Conservation (phyloP, 2,329 filamentous ascomycete genomes). For the Ascochyta rabiei region DNA sequence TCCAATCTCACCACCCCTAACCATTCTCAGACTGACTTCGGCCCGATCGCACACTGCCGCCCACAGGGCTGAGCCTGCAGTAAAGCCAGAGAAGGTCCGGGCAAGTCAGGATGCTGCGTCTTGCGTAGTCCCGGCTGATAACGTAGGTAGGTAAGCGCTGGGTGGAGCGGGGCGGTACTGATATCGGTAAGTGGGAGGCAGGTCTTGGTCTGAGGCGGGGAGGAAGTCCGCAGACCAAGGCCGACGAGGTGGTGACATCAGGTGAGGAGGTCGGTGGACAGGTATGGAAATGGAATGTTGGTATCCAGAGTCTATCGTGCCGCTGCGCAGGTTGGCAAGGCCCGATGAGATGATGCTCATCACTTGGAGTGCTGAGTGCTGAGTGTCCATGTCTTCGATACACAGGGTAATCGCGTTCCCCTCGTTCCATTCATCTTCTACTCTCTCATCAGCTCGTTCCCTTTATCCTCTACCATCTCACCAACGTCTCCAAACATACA, state of each 20-base stretch:
- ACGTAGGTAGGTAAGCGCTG: background rate
- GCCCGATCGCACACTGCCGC: background rate
- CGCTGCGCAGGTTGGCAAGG: too few species aligned
- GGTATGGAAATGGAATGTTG: too few species aligned
- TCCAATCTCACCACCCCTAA: background rate
- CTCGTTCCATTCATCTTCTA: background rate
- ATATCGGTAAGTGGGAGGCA: background rate
- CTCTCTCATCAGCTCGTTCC: background rate
- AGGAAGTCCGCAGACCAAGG: conserved; percentile 1
- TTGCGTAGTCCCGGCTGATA: too few species aligned
- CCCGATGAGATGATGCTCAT: too few species aligned
- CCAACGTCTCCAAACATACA: background rate
- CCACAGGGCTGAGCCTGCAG: conserved; percentile 12
- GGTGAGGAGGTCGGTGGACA: too few species aligned
- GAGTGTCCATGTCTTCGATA: too few species aligned
- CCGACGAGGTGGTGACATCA: conserved; percentile 1
- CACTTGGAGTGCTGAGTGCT: too few species aligned
- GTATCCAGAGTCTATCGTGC: too few species aligned
- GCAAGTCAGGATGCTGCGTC: conserved; percentile 3
- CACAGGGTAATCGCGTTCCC: background rate
- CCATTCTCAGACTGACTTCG: conserved; percentile 1
- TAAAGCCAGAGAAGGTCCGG: background rate
- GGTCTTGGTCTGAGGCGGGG: background rate
- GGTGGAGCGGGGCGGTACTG: background rate
- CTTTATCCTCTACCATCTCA: background rate